Evolutionary conservation across 495 filamentous ascomycete species (phyloP).

Genomic region (Penicillium taxi): DNA sequence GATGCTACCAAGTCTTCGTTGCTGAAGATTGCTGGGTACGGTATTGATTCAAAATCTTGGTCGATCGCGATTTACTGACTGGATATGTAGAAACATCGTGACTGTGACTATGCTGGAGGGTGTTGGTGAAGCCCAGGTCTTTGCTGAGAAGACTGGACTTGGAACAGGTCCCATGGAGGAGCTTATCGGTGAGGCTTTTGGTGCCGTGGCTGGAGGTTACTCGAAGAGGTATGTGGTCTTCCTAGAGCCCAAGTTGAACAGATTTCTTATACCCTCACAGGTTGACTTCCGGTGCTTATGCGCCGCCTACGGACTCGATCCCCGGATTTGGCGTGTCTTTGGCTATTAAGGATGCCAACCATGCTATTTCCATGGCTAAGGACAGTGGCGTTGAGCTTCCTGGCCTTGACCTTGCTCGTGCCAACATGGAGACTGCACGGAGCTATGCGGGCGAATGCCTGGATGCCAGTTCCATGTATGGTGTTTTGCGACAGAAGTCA

Average conservation of each 20-base stretch:
- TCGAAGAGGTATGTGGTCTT: constrained; percentile 34
- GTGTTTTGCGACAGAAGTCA: constrained; percentile 34
- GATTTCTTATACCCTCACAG: constrained; percentile 10
- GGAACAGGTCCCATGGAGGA: constrained; percentile 43
- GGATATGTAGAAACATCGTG: constrained; percentile 33
- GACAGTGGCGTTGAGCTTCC: constrained; percentile 31
- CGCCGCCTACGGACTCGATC: constrained; percentile 32
- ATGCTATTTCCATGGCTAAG: constrained; percentile 32
- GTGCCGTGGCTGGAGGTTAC: constrained; percentile 40
- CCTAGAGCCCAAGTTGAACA: neutral
- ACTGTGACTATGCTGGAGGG: constrained; percentile 44
- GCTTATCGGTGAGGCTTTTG: constrained; percentile 46
- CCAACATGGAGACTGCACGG: constrained; percentile 37
- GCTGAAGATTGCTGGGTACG: constrained; percentile 41
- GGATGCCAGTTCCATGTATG: constrained; percentile 42
- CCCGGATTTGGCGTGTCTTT: constrained; percentile 40
- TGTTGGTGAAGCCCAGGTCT: constrained; percentile 47
- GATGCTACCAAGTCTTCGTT: constrained; percentile 39
- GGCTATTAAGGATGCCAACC: constrained; percentile 41
- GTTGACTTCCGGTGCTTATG: constrained; percentile 38
- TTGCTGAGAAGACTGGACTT: constrained; percentile 47
- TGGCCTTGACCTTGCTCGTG: constrained; percentile 27
- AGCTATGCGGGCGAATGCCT: constrained; percentile 37
- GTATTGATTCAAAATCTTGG: neutral
- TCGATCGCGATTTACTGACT: neutral